phyloP scores from a whole-genome alignment of 208 protist genomes.

The Leishmania braziliensis region DNA sequence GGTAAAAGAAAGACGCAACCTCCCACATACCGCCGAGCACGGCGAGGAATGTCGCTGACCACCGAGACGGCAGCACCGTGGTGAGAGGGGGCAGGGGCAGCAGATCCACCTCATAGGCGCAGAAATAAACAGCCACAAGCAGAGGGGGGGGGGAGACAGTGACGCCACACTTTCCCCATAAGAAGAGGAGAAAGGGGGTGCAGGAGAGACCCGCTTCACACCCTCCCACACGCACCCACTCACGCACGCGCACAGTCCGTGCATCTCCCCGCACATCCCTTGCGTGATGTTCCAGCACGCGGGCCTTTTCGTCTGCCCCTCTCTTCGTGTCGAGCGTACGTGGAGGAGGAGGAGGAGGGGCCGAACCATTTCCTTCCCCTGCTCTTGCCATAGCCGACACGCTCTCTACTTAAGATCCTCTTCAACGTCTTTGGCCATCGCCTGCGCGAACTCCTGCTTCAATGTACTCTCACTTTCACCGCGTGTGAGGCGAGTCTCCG shows the following conservation, averaged over 20 bases:
- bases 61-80: neutral
- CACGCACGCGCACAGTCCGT: neutral
- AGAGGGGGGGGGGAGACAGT: neutral
- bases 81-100: neutral
- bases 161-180: neutral
- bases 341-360: neutral
- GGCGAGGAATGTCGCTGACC: too few relatives aligned
- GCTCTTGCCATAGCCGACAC: neutral
- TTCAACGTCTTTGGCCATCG: constrained; percentile 17
- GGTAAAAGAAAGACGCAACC: too few relatives aligned
- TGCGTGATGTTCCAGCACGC: too few relatives aligned
- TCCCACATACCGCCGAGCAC: too few relatives aligned
- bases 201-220: neutral
- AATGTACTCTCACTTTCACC: constrained; percentile 30
- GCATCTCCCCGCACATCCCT: neutral
- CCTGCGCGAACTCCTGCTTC: constrained; percentile 20
- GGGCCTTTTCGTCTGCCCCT: neutral
- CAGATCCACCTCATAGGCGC: neutral
- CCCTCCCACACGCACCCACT: neutral
- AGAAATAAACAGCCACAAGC: too few relatives aligned
- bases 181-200: neutral
- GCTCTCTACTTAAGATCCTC: constrained; percentile 12
- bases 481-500: constrained; percentile 27
- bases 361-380: neutral
- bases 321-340: neutral